Conservation (phyloP, 306 rosid species). For the Vigna nakashimae region DNA sequence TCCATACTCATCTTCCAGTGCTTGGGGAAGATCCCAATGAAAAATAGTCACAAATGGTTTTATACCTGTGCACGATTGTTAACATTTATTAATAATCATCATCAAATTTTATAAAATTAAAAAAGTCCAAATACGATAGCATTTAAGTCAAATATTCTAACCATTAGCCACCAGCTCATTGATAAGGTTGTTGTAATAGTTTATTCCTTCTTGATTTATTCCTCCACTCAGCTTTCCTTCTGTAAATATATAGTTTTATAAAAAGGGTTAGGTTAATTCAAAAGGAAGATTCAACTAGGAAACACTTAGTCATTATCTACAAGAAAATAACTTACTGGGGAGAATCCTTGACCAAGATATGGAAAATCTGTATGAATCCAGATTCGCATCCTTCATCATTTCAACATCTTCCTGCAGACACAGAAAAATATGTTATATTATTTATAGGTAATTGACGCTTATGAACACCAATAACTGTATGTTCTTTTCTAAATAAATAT, state of each 20-base stretch:
- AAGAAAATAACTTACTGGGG: slow-evolving; percentile 51
- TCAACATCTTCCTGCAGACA: slow-evolving; percentile 57
- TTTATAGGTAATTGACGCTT: no score
- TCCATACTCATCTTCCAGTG: slow-evolving; percentile 60
- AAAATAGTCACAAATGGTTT: slow-evolving; percentile 59
- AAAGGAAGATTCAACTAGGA: background rate
- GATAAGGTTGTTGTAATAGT: slow-evolving; percentile 63
- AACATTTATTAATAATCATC: background rate
- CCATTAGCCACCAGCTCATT: slow-evolving; percentile 56
- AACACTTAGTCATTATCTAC: background rate
- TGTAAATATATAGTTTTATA: background rate
- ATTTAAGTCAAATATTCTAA: background rate
- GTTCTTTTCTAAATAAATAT: background rate
- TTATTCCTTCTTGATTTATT: slow-evolving; percentile 56
- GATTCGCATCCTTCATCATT: slow-evolving; percentile 56
- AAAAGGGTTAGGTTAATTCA: background rate
- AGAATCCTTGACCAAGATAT: slow-evolving; percentile 69
- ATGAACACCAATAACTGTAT: background rate
- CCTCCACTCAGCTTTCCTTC: slow-evolving; percentile 65
- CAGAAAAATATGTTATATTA: background rate
- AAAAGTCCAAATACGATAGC: background rate
- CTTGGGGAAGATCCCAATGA: slow-evolving; percentile 75
- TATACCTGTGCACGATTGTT: slow-evolving; percentile 28
- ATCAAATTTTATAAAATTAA: background rate
- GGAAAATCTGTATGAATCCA: slow-evolving; percentile 69